phyloP scores from a whole-genome alignment of 139 green algal species.

The Choricystis sp. region DNA sequence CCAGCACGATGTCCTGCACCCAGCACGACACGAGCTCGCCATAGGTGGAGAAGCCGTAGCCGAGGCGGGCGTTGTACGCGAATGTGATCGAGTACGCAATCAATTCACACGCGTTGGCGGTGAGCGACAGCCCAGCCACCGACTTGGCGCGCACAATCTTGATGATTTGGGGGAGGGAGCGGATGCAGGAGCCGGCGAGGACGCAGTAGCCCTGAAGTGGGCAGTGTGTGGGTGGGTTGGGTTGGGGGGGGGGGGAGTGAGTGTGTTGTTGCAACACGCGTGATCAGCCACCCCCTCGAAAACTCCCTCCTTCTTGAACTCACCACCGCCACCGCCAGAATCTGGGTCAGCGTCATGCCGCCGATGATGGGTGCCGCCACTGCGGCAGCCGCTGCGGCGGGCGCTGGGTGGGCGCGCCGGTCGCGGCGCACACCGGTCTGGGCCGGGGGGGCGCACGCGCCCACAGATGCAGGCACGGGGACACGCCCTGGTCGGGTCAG shows the following conservation, averaged over 20 bases:
- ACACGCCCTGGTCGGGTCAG: too few relatives aligned
- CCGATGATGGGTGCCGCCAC: too few relatives aligned
- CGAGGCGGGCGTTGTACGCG: constrained; percentile 40
- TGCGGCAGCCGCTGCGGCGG: neutral
- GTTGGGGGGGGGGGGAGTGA: neutral
- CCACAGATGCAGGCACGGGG: too few relatives aligned
- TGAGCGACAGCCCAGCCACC: constrained; percentile 41
- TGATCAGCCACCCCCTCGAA: neutral
- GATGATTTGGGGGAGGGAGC: constrained; percentile 48
- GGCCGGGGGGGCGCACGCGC: too few relatives aligned
- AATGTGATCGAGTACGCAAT: constrained; percentile 46
- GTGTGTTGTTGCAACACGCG: neutral
- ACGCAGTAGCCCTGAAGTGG: constrained; percentile 7
- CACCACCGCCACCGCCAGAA: neutral
- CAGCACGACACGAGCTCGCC: constrained; percentile 45
- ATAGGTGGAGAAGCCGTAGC: constrained; percentile 44
- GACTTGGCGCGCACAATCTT: constrained; percentile 10
- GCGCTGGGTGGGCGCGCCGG: too few relatives aligned
- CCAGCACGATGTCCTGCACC: constrained; percentile 40
- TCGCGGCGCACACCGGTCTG: too few relatives aligned
- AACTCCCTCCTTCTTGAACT: neutral
- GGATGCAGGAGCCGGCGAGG: constrained; percentile 37
- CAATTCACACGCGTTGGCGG: constrained; percentile 40
- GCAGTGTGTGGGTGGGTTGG: neutral
- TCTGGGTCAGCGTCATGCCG: neutral